Conservation (phyloP, 2,329 filamentous ascomycete species). For the Epichloe scottii region DNA sequence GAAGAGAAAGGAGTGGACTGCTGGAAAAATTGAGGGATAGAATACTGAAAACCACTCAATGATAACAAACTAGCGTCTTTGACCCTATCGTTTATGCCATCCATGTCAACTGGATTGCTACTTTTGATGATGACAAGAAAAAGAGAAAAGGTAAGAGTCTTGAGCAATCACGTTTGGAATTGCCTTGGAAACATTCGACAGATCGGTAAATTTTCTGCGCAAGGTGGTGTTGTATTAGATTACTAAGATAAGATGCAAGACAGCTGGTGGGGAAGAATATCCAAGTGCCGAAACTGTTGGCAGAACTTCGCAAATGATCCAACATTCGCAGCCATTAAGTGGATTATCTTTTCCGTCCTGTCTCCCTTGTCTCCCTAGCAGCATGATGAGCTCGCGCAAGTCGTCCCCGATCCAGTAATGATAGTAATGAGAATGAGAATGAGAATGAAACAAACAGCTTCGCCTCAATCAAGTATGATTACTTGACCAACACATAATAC, state of each 20-base stretch:
- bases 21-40: constrained; percentile 46
- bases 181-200: too few relatives aligned
- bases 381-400: neutral
- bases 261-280: neutral
- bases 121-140: neutral
- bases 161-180: neutral
- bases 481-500: constrained; percentile 2
- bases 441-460: neutral
- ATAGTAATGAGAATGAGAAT: neutral
- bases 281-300: too few relatives aligned
- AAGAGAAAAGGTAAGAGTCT: neutral
- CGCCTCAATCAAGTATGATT: neutral
- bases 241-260: neutral
- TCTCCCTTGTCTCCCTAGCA: neutral
- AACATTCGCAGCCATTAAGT: too few relatives aligned
- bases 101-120: too few relatives aligned
- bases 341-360: neutral
- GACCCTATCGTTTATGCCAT: too few relatives aligned
- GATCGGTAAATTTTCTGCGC: too few relatives aligned
- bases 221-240: neutral
- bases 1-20: constrained; percentile 74
- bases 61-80: too few relatives aligned
- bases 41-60: too few relatives aligned
- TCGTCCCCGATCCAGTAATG: neutral
- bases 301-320: neutral